Evolutionary conservation across 768 basidiomycete genomes (phyloP).

Genomic region (Boletales sp.): DNA sequence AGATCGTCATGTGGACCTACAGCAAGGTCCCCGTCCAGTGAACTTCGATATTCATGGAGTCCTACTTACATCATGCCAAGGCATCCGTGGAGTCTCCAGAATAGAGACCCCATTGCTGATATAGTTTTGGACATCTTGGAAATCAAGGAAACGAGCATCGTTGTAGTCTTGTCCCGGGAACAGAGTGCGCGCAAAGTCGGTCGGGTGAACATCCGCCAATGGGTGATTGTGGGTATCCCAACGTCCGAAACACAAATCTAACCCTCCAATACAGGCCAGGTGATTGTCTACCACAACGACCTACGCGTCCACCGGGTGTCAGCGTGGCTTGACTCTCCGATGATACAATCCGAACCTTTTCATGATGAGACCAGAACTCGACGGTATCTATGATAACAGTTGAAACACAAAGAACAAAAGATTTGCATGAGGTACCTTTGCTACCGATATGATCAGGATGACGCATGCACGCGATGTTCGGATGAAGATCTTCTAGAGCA

Average conservation of each 20-base stretch:
- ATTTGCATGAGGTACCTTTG: constrained; percentile 43
- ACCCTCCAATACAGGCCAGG: constrained; percentile 83
- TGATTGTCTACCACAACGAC: constrained; percentile 88
- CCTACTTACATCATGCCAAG: constrained; percentile 87
- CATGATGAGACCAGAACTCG: constrained; percentile 91
- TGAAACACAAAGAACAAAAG: neutral
- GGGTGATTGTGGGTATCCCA: constrained; percentile 95
- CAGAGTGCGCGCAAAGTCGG: constrained; percentile 72
- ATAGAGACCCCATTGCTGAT: constrained; percentile 66
- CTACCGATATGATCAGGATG: constrained; percentile 89
- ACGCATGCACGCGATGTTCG: constrained; percentile 84
- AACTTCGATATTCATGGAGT: neutral
- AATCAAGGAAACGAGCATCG: constrained; percentile 83
- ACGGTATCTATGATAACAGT: constrained; percentile 50
- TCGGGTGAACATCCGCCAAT: constrained; percentile 89
- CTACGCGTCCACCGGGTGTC: constrained; percentile 15
- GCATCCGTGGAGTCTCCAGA: constrained; percentile 74
- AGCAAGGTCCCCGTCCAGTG: neutral
- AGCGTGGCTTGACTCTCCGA: neutral
- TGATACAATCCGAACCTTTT: constrained; percentile 48
- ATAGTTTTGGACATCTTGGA: constrained; percentile 77
- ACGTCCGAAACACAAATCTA: constrained; percentile 95
- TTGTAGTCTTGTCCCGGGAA: constrained; percentile 97
- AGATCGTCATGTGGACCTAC: constrained; percentile 80
- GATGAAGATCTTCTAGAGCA: constrained; percentile 76